Base-by-base conservation (phyloP, 139 green algal genomes). In the Tetraselmis striata region DNA sequence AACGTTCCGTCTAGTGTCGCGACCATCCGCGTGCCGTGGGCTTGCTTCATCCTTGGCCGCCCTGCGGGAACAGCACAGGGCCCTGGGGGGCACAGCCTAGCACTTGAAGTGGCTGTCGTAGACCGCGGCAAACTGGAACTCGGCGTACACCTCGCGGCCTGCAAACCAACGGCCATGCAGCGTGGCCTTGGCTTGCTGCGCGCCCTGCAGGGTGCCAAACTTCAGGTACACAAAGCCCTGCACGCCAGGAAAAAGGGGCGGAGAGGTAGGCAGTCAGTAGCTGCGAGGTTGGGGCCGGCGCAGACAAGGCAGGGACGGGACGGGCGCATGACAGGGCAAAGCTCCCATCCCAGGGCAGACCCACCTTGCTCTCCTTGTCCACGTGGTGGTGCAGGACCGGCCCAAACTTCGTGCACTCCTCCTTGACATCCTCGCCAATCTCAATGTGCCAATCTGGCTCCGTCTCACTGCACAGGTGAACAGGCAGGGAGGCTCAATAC, bases 141-240 rank as follows among this genome's bases (percentile, higher is more conserved):
- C 94, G 2, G 90, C 92, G 18, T 67, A 67, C 5, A 67, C 45
- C 45, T 67, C 45, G 45, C 45, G 87, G 2, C 92, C 92, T 29
- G 90, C 91, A 89, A 96, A 98, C 91, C 92, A 98, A 28, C 96
- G 89, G 1, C 92, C 93, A 81, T 99, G 89, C n/a, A 99, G 88
- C 2, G 93, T 86, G 1, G 86, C 82, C 83, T 94, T 90, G 1
- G 95, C 94, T 1, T 90, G 88, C 29, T 90, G 79, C 0, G 95
- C 93, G 5, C 84, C 87, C 30, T 92, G 77, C 29, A 86, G 28
- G 1, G 58, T 81, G 0, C 23, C 81, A 84, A 98, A 98, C 85
- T 96, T 97, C 31, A 98, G 77, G 86, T 98, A 98, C 32, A 98
- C 95, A 90, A 96, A 97, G 32, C 95, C 95, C 90, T 95, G 88